Percentiles rank a stretch among this genome's conserved stretches.
Evolutionary conservation across 495 filamentous ascomycete genomes (phyloP).

Genomic region (Lineolata rhizophorae): DNA sequence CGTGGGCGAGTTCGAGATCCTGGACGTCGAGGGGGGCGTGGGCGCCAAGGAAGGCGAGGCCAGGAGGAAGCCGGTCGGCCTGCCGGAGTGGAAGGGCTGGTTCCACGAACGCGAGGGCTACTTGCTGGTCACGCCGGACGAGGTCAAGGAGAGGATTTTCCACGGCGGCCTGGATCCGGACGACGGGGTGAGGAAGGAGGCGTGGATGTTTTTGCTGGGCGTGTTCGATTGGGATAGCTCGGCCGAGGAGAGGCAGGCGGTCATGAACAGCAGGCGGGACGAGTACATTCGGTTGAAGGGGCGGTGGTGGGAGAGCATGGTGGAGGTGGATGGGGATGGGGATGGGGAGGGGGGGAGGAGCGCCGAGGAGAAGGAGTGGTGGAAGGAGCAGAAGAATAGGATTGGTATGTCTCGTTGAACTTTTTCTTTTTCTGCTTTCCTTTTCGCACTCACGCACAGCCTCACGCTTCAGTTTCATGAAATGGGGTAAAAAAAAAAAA

Average conservation of each 20-base stretch:
- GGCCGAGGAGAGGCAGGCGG: slow-evolving; percentile 53
- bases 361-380: slow-evolving; percentile 67
- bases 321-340: slow-evolving; percentile 30
- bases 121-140: slow-evolving; percentile 57
- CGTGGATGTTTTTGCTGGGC: slow-evolving; percentile 84
- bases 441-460: too few relatives aligned
- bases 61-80: slow-evolving; percentile 47
- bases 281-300: slow-evolving; percentile 88
- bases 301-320: slow-evolving; percentile 86
- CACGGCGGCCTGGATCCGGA: slow-evolving; percentile 80
- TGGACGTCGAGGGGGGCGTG: slow-evolving; percentile 64
- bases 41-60: slow-evolving; percentile 49
- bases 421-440: slow-evolving; percentile 5
- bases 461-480: too few relatives aligned
- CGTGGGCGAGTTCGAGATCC: slow-evolving; percentile 85
- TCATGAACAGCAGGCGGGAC: slow-evolving; percentile 69
- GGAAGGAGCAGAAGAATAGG: slow-evolving; percentile 79
- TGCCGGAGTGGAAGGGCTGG: slow-evolving; percentile 74
- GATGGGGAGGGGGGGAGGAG: slow-evolving; percentile 42
- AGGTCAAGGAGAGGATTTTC: slow-evolving; percentile 90
- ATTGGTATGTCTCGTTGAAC: slow-evolving; percentile 45
- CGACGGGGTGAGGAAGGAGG: slow-evolving; percentile 83
- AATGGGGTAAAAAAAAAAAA: too few relatives aligned
- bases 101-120: slow-evolving; percentile 56
- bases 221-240: slow-evolving; percentile 83